Percentiles rank a stretch among this genome's conserved stretches.
Evolutionary conservation across 2,329 filamentous ascomycete species (phyloP).

Genomic region (Diaporthe australafricana): DNA sequence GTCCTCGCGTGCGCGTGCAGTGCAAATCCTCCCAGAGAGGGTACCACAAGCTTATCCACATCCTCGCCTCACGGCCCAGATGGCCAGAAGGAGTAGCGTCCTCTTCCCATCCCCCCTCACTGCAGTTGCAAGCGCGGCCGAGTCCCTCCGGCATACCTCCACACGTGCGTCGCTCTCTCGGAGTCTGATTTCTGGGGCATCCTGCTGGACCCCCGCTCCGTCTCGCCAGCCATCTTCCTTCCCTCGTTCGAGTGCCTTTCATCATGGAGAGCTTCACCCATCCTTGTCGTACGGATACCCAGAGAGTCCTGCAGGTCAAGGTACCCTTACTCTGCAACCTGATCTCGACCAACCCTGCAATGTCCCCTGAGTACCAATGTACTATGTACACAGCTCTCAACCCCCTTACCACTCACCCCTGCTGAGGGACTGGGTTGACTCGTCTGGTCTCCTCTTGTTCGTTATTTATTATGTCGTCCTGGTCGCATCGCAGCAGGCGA

Average conservation of each 20-base stretch:
- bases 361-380: constrained; percentile 16
- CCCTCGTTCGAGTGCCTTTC: neutral
- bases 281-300: constrained; percentile 15
- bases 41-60: constrained; percentile 19
- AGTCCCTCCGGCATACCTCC: constrained; percentile 34
- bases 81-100: constrained; percentile 34
- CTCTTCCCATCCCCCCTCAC: constrained; percentile 26
- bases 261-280: neutral
- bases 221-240: constrained; percentile 1
- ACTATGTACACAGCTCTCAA: neutral
- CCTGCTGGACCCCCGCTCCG: constrained; percentile 12
- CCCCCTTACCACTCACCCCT: constrained; percentile 29
- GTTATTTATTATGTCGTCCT: constrained; percentile 31
- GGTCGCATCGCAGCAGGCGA: constrained; percentile 33
- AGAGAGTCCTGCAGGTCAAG: constrained; percentile 21
- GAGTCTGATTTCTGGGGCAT: constrained; percentile 6
- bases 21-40: constrained; percentile 9
- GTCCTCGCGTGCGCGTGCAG: constrained; percentile 13
- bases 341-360: constrained; percentile 25
- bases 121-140: constrained; percentile 31
- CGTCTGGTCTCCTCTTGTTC: constrained; percentile 32
- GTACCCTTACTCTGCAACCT: constrained; percentile 21
- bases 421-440: constrained; percentile 33
- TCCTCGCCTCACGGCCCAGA: constrained; percentile 31
- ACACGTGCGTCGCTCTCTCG: constrained; percentile 13